Base-by-base conservation (phyloP, 75 land plant species). In the Ceratopteris richardii region DNA sequence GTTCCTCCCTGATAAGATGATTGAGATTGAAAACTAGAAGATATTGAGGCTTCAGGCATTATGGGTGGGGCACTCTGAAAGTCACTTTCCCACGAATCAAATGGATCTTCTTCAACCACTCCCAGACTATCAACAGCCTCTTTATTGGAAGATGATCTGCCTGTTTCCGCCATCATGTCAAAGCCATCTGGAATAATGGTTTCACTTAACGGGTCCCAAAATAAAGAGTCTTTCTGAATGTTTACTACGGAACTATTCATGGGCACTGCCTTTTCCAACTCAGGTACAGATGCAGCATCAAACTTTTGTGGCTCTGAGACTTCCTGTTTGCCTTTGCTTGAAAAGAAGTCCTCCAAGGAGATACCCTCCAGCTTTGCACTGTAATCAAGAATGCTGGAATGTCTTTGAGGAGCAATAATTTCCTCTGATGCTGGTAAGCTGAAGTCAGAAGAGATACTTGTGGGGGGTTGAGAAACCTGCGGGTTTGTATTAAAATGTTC, bases 121-220 rank as follows among this genome's bases (percentile, higher is more conserved):
- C 3, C 37, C 37, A 33, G 3, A 4, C 9, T 33, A 3, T 33
- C 37, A 3, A 3, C 3, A 4, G 37, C 37, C 3, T 3, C 7
- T 9, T 33, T 46, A 46, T 46, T 20, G 21, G 21, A 2, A 5
- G 14, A 5, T 17, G 21, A 4, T 17, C 17, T 14, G 48, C 21
- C 14, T 46, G 48, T n/a, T 5, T 17, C 17, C 17, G 48, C n/a
- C 21, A 46, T n/a, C 48, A 46, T 17, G 17, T 46, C 48, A 17
- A n/a, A 17, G 21, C 48, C 48, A 46, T 46, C 48, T 46, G 48
- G 48, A 46, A 46, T 46, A 17, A 46, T 46, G 21, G 48, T n/a
- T 17, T 46, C 48, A 46, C 48, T 46, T 20, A 46, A 20, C 5
- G 48, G 48, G 21, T 46, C 48, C 48, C 48, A 46, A 14, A 46